Base-by-base conservation (phyloP, 352 stramenopile genomes). In the Globisporangium mamillatum region DNA sequence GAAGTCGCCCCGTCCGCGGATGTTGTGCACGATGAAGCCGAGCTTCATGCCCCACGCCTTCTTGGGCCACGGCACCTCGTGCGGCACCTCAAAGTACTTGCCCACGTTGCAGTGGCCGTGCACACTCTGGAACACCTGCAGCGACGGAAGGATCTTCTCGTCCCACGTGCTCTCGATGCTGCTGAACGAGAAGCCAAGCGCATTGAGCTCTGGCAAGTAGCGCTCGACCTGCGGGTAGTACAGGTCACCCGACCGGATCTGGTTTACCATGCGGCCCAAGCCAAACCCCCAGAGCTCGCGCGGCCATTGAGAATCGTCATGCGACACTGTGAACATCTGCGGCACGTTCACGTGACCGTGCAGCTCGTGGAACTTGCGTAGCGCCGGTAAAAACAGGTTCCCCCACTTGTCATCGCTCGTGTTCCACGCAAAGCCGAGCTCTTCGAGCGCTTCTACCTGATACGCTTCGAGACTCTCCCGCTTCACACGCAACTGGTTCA, bases 11-110 rank as follows among this genome's bases (percentile, higher is more conserved):
- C 79, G 72, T 46, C 70, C 75, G 16, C 77, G 75, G 61, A 90
- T 88, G 66, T 89, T 85, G 32, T 74, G 71, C 24, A 83, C 84
- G 63, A 88, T 78, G 54, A 79, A 84, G 29, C 84, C 84, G 53
- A 91, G 72, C 5, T 75, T 66, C 34, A 77, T 61, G 16, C 78
- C 79, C 71, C 75, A 80, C 36, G 73, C 75, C 9, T 50, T 64
- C 24, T 36, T 4, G 1, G 80, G 72, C 80, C 82, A 91, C 1
- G 72, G 74, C 10, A 62, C 29, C 6, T 77, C 46, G 54, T 75
- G 53, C 1, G 79, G 78, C 1, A 89, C 78, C 2, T 71, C 68
- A 57, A 91, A 91, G n/a, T 64, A 55, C 52, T 32, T 55, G 9
- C 60, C 25, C 10, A 91, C 69, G 54, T 76, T 56, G 67, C 79